Evolutionary conservation across 805 yeast species (phyloP).

Genomic region (Spathaspora hagerdaliae): DNA sequence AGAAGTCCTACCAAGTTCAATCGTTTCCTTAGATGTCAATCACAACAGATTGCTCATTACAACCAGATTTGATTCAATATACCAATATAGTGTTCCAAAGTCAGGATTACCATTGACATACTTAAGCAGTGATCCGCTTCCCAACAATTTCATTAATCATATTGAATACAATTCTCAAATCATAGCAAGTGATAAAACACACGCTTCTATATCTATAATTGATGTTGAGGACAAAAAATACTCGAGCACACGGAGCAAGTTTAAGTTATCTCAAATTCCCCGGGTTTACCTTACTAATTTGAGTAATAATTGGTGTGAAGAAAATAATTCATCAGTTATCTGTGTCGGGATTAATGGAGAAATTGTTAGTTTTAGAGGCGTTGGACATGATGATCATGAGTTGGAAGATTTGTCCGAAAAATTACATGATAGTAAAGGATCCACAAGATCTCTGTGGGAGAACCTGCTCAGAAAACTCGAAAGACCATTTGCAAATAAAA

Average conservation of each 20-base stretch:
- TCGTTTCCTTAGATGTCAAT: slow-evolving; percentile 19
- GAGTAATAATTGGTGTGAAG: slow-evolving; percentile 16
- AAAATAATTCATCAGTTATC: slow-evolving; percentile 10
- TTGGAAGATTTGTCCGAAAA: slow-evolving; percentile 10
- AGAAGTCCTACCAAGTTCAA: slow-evolving; percentile 26
- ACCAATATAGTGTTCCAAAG: slow-evolving; percentile 18
- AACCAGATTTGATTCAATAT: slow-evolving; percentile 33
- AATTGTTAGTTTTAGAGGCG: slow-evolving; percentile 16
- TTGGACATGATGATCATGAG: slow-evolving; percentile 11
- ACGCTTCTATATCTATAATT: slow-evolving; percentile 27
- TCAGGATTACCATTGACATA: slow-evolving; percentile 6
- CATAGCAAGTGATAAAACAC: slow-evolving; percentile 32
- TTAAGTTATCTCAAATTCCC: slow-evolving; percentile 27
- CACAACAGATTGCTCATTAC: slow-evolving; percentile 19
- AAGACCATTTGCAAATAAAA: slow-evolving; percentile 32
- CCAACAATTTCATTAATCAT: slow-evolving; percentile 31
- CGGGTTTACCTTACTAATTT: slow-evolving; percentile 25
- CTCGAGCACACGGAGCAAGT: slow-evolving; percentile 5
- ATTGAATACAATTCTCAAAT: slow-evolving; percentile 17
- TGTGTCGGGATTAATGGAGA: slow-evolving; percentile 39
- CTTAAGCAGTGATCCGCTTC: slow-evolving; percentile 26
- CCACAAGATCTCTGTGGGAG: slow-evolving; percentile 1
- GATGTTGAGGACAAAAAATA: slow-evolving; percentile 9
- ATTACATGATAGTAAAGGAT: slow-evolving; percentile 5
- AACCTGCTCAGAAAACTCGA: slow-evolving; percentile 17